phyloP scores from a whole-genome alignment of 2,329 filamentous ascomycete genomes.

The Taxawa tesnikishii region DNA sequence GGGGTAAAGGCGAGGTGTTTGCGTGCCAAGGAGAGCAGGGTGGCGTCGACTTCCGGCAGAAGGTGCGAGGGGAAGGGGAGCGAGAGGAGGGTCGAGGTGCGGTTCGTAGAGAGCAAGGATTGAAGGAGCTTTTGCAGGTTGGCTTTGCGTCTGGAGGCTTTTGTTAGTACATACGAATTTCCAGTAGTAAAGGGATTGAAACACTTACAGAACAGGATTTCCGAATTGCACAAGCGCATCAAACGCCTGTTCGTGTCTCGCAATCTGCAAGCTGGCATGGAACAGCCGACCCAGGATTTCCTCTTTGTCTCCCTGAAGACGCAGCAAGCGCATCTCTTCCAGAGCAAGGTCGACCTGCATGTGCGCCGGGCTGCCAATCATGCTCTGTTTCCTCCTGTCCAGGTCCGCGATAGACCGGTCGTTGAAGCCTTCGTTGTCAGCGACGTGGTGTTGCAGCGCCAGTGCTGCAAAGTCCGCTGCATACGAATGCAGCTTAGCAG shows the following conservation, averaged over 20 bases:
- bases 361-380: constrained; percentile 15
- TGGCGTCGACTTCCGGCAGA: constrained; percentile 64
- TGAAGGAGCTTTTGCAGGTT: constrained; percentile 56
- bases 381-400: constrained; percentile 14
- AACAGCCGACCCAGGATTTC: constrained; percentile 79
- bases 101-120: constrained; percentile 19
- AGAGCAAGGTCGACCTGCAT: constrained; percentile 14
- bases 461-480: constrained; percentile 74
- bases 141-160: constrained; percentile 43
- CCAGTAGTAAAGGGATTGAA: background rate
- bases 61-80: constrained; percentile 66
- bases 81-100: constrained; percentile 40
- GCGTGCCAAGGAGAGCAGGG: constrained; percentile 60
- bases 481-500: constrained; percentile 61
- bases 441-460: constrained; percentile 12
- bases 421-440: constrained; percentile 8
- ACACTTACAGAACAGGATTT: constrained; percentile 49
- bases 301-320: constrained; percentile 32
- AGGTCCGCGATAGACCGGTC: constrained; percentile 13
- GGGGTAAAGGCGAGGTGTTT: constrained; percentile 51
- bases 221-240: constrained; percentile 62
- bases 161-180: constrained; percentile 9
- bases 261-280: constrained; percentile 65
- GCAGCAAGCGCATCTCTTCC: constrained; percentile 21
- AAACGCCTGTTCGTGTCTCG: constrained; percentile 73